Evolutionary conservation across 2,329 filamentous ascomycete genomes (phyloP).

Genomic region (Diplodia seriata): DNA sequence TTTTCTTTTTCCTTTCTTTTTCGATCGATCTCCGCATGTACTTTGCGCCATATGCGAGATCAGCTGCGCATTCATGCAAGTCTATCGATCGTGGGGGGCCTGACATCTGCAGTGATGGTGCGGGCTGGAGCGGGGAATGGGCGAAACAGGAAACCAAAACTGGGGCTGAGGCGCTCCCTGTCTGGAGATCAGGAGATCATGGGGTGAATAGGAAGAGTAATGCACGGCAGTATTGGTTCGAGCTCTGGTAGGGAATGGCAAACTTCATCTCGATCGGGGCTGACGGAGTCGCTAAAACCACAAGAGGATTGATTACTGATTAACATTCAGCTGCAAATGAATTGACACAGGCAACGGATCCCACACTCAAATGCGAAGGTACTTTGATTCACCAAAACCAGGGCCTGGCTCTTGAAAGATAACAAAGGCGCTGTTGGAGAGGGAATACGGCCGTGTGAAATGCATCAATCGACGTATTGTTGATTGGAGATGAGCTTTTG

Average conservation of each 20-base stretch:
- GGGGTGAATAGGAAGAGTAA: not conserved
- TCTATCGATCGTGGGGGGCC: slow-evolving; percentile 3
- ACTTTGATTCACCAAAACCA: too few relatives aligned
- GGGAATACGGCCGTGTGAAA: too few relatives aligned
- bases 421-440: too few relatives aligned
- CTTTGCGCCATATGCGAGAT: not conserved
- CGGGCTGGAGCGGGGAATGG: not conserved
- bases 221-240: not conserved
- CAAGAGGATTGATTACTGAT: too few relatives aligned
- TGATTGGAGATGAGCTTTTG: too few relatives aligned
- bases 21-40: not conserved
- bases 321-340: too few relatives aligned
- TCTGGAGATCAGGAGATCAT: not conserved
- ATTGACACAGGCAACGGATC: too few relatives aligned
- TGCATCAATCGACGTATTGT: too few relatives aligned
- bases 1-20: not conserved
- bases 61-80: not conserved
- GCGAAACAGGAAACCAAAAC: not conserved
- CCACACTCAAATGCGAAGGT: too few relatives aligned
- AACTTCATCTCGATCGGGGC: slow-evolving; percentile 7
- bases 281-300: not conserved
- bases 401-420: too few relatives aligned
- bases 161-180: not conserved
- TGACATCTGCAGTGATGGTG: not conserved
- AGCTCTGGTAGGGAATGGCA: not conserved